Conservation (phyloP, 2,329 filamentous ascomycete species). For the Pyricularia pennisetigena region DNA sequence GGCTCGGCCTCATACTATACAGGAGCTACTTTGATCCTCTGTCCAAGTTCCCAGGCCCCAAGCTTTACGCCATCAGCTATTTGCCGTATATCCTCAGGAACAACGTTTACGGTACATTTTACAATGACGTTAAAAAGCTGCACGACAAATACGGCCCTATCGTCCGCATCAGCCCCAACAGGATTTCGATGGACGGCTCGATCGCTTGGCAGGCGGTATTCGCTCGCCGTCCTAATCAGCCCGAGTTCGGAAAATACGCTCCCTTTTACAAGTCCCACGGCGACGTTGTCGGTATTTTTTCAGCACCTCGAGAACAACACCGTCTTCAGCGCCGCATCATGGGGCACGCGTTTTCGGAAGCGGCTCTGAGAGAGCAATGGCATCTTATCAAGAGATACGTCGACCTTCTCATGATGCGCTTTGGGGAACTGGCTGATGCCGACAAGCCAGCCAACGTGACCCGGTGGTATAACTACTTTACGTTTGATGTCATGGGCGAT, state of each 20-base stretch:
- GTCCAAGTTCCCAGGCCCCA: too few species aligned
- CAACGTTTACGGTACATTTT: too few species aligned
- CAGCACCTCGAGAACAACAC: slow-evolving; percentile 19
- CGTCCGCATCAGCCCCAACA: slow-evolving; percentile 31
- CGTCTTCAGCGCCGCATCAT: slow-evolving; percentile 13
- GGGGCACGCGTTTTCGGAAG: slow-evolving; percentile 16
- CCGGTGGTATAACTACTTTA: slow-evolving; percentile 66
- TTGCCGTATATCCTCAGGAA: too few species aligned
- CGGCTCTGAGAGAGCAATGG: slow-evolving; percentile 18
- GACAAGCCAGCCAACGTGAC: slow-evolving; percentile 62
- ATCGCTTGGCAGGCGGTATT: too few species aligned
- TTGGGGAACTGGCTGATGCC: slow-evolving; percentile 54
- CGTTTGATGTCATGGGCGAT: slow-evolving; percentile 43
- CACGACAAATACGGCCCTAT: slow-evolving; percentile 29
- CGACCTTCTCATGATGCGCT: slow-evolving; percentile 60
- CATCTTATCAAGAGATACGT: slow-evolving; percentile 80
- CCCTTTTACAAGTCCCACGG: neutral
- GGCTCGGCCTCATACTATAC: too few species aligned
- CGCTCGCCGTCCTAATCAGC: too few species aligned
- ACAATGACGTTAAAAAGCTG: slow-evolving; percentile 6
- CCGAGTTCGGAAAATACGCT: neutral
- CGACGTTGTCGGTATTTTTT: neutral
- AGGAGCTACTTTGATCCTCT: too few species aligned
- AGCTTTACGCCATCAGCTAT: too few species aligned
- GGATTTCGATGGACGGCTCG: slow-evolving; percentile 16